A percentile compares a stretch with the other conserved stretches of the same genome.
These are phyloP conservation scores for Scheffersomyces cryptocercus DNA, from an alignment of 1,139 yeast species.

Conservation along the genomic window DNA sequence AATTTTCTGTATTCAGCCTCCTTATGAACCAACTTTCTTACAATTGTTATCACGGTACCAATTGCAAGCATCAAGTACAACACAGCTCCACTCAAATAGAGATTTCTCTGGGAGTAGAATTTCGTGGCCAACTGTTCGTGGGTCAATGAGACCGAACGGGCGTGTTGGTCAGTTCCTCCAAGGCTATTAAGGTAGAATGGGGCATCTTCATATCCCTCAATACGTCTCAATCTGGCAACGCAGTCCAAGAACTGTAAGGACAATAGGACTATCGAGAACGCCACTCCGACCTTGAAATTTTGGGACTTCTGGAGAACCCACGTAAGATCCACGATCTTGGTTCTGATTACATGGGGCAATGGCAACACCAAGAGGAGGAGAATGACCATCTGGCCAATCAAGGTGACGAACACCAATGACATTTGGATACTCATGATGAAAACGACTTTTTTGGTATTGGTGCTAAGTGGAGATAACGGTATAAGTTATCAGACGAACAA, in stretches of 20 bases:
- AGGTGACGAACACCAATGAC: slow-evolving; percentile 43
- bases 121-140: slow-evolving; percentile 51
- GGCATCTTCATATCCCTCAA: slow-evolving; percentile 20
- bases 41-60: slow-evolving; percentile 55
- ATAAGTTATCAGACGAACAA: too few species aligned
- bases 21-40: slow-evolving; percentile 59
- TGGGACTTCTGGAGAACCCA: slow-evolving; percentile 33
- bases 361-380: slow-evolving; percentile 60
- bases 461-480: too few species aligned
- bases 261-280: slow-evolving; percentile 48
- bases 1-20: slow-evolving; percentile 44
- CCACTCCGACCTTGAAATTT: slow-evolving; percentile 51
- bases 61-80: slow-evolving; percentile 61
- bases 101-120: slow-evolving; percentile 70
- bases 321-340: slow-evolving; percentile 41
- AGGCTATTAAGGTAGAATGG: slow-evolving; percentile 24
- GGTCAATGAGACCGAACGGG: slow-evolving; percentile 18
- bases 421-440: slow-evolving; percentile 46
- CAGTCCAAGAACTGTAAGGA: slow-evolving; percentile 63
- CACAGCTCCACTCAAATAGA: slow-evolving; percentile 71
- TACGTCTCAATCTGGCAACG: slow-evolving; percentile 44
- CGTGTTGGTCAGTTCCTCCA: slow-evolving; percentile 9
- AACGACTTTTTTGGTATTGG: neutral
- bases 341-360: slow-evolving; percentile 57
- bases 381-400: slow-evolving; percentile 55